phyloP scores from a whole-genome alignment of 176 grass and related monocot species.

The Thalia dealbata region DNA sequence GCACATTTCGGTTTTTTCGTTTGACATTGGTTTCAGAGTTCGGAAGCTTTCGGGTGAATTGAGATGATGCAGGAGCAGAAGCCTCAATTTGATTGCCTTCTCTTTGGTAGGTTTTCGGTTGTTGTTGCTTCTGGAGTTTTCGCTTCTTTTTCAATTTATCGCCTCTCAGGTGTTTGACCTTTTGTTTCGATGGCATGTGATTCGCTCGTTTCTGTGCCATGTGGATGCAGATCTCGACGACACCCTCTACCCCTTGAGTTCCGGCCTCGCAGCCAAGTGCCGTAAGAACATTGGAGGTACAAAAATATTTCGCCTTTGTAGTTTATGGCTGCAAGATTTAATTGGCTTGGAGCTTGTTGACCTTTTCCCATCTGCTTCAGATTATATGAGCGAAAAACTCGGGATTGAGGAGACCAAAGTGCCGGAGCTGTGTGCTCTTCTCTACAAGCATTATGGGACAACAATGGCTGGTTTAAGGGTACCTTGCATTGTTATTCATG shows the following conservation, averaged over 20 bases:
- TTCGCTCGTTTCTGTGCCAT: constrained; percentile 26
- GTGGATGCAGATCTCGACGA: constrained; percentile 69
- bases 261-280: constrained; percentile 59
- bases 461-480: constrained; percentile 96
- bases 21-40: constrained; percentile 6
- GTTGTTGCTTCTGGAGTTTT: not conserved
- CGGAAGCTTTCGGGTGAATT: constrained; percentile 16
- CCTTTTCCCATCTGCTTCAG: constrained; percentile 17
- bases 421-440: constrained; percentile 46
- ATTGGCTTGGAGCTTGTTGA: not conserved
- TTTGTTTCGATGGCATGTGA: constrained; percentile 10
- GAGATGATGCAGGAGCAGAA: constrained; percentile 56
- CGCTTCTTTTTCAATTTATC: not conserved
- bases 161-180: not conserved
- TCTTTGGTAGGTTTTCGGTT: constrained; percentile 54
- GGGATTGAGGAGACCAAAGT: constrained; percentile 73
- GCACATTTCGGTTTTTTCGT: not conserved
- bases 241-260: constrained; percentile 81
- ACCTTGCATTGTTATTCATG: constrained; percentile 3
- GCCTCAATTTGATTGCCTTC: constrained; percentile 70
- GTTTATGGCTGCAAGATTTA: not conserved
- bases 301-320: not conserved
- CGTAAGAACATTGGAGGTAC: constrained; percentile 76
- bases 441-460: constrained; percentile 92
- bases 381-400: constrained; percentile 85